Percentiles rank a stretch among this genome's conserved stretches.
Evolutionary conservation across 1,139 yeast genomes (phyloP).

Genomic region (Blastobotrys serpentis): DNA sequence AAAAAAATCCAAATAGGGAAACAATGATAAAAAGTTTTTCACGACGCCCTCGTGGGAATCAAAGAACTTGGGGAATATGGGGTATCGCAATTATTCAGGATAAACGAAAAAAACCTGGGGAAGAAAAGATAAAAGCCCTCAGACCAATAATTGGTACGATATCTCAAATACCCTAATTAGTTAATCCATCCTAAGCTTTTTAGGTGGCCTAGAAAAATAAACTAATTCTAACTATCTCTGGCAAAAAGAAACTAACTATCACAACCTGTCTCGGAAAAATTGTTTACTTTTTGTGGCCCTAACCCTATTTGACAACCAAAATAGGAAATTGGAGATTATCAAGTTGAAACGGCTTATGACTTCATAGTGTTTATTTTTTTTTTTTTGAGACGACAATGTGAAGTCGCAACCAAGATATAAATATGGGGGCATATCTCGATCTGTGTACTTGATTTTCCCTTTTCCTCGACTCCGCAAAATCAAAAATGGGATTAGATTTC

Average conservation of each 20-base stretch:
- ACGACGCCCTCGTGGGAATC: background rate
- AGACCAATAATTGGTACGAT: background rate
- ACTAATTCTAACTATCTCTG: background rate
- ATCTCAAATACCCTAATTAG: background rate
- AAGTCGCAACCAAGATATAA: too few species aligned
- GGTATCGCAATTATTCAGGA: too few species aligned
- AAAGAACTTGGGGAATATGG: background rate
- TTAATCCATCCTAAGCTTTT: background rate
- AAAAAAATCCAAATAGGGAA: background rate
- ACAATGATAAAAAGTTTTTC: background rate
- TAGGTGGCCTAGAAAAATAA: background rate
- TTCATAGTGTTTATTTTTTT: background rate
- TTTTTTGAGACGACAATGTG: background rate
- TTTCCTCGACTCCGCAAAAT: too few species aligned
- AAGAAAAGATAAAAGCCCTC: background rate
- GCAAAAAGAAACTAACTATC: constrained; percentile 3
- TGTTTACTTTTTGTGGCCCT: constrained; percentile 6
- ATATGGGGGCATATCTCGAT: background rate
- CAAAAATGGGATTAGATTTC: constrained; percentile 6
- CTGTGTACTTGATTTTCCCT: too few species aligned
- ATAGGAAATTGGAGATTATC: constrained; percentile 4
- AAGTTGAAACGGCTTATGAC: constrained; percentile 8
- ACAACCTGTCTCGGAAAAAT: constrained; percentile 11
- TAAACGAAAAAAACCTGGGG: constrained; percentile 3
- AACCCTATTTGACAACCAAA: constrained; percentile 4